These are phyloP conservation scores for Leonotis leonurus DNA, from an alignment of 257 asterid species.

Conservation along the genomic window DNA sequence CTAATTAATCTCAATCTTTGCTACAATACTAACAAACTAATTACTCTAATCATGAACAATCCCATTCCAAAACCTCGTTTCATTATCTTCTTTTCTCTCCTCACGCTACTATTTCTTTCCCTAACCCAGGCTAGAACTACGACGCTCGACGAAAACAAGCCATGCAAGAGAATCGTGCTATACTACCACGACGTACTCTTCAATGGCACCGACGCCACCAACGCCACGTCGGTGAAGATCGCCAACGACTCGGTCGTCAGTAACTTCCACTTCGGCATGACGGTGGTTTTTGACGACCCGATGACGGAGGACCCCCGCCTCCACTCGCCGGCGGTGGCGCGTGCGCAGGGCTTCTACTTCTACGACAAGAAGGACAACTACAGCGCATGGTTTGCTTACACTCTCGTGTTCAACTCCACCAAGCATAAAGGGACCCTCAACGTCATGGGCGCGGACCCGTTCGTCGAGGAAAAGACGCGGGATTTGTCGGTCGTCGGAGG, in stretches of 20 bases:
- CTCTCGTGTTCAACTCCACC: constrained; percentile 42
- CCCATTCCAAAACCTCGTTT: constrained; percentile 3
- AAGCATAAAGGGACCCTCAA: constrained; percentile 44
- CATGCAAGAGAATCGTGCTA: constrained; percentile 46
- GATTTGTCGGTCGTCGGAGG: constrained; percentile 60
- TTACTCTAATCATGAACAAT: background rate
- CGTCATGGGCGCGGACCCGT: constrained; percentile 53
- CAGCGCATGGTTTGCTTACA: constrained; percentile 64
- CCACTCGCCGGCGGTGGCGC: constrained; percentile 33
- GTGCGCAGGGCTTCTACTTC: constrained; percentile 61
- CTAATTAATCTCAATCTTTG: background rate
- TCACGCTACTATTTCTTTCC: background rate
- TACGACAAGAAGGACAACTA: constrained; percentile 34
- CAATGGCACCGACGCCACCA: constrained; percentile 45
- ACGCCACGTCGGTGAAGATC: constrained; percentile 41
- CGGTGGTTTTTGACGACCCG: constrained; percentile 57
- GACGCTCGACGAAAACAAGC: constrained; percentile 21
- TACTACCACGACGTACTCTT: constrained; percentile 57
- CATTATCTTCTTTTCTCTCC: constrained; percentile 11
- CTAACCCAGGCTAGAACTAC: constrained; percentile 6
- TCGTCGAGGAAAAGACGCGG: constrained; percentile 34
- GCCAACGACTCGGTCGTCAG: constrained; percentile 26
- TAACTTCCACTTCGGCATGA: constrained; percentile 30
- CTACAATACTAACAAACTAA: background rate
- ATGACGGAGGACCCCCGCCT: constrained; percentile 38